Percentiles rank a stretch among this genome's conserved stretches.
These are phyloP conservation scores for Amauroascus niger DNA, from an alignment of 2,329 filamentous ascomycete genomes.

Conservation along the genomic window DNA sequence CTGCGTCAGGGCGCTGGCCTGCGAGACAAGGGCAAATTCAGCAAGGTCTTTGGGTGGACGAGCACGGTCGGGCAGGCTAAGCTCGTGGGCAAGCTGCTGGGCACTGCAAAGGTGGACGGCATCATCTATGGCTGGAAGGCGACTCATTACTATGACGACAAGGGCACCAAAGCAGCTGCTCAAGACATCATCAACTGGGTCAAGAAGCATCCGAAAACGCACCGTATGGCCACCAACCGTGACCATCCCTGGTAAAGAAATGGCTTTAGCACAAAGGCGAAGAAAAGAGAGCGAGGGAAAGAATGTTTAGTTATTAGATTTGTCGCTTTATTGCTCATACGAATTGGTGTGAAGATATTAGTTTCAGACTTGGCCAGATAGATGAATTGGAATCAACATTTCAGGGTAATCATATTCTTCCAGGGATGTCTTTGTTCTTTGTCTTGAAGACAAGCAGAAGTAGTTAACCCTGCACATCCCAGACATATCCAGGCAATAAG, in stretches of 20 bases:
- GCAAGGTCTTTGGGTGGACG: constrained; percentile 6
- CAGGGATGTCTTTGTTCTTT: too few relatives aligned
- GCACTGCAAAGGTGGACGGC: not conserved
- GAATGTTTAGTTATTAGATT: too few relatives aligned
- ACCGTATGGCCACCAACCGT: not conserved
- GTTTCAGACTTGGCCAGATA: too few relatives aligned
- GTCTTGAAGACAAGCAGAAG: too few relatives aligned
- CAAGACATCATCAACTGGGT: not conserved
- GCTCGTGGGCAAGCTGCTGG: not conserved
- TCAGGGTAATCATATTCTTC: too few relatives aligned
- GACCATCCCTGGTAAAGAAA: not conserved
- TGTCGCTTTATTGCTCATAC: too few relatives aligned
- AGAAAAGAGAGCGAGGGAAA: too few relatives aligned
- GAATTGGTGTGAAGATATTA: too few relatives aligned
- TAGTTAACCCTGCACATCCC: too few relatives aligned
- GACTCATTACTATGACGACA: constrained; percentile 2
- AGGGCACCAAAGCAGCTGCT: not conserved
- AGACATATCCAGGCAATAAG: too few relatives aligned
- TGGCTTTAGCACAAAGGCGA: too few relatives aligned
- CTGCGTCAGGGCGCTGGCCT: not conserved
- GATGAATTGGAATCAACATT: too few relatives aligned
- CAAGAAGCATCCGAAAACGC: not conserved
- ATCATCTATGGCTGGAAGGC: constrained; percentile 3
- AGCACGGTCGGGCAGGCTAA: not conserved
- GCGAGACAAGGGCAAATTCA: not conserved